These are phyloP conservation scores for Apostasia ramifera DNA, from an alignment of 106 monocot species.

Conservation along the genomic window DNA sequence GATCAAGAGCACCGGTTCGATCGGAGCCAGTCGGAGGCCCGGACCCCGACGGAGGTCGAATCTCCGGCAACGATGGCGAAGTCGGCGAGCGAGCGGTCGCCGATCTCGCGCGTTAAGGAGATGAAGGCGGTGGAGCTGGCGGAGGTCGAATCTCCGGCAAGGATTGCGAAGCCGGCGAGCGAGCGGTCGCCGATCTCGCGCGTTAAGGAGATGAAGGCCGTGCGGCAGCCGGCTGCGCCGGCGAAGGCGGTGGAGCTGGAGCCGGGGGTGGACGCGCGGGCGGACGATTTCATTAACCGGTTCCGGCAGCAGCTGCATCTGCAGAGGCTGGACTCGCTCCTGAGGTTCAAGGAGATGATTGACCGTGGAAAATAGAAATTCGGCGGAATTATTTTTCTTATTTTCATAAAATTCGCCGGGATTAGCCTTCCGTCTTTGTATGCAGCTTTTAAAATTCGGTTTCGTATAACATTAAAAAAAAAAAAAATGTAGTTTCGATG, in stretches of 20 bases:
- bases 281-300: conserved; percentile 80
- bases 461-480: no score
- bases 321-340: conserved; percentile 69
- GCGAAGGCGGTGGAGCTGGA: conserved; percentile 8
- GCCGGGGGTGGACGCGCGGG: conserved; percentile 30
- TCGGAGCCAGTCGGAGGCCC: conserved; percentile 27
- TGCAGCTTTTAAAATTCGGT: no score
- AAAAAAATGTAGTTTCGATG: no score
- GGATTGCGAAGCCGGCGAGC: conserved; percentile 23
- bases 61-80: conserved; percentile 24
- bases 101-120: not conserved
- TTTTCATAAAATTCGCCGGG: no score
- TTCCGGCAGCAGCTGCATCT: conserved; percentile 77
- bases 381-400: no score
- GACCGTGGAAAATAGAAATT: conserved; percentile 16
- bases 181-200: not conserved
- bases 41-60: not conserved
- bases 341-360: conserved; percentile 61
- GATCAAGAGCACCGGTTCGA: conserved; percentile 4
- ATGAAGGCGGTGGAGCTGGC: conserved; percentile 18
- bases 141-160: conserved; percentile 12
- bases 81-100: conserved; percentile 17
- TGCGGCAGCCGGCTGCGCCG: conserved; percentile 23
- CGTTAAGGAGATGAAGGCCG: conserved; percentile 5
- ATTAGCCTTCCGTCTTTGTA: no score